A percentile compares a stretch with the other conserved stretches of the same genome.
phyloP scores from a whole-genome alignment of 257 asterid species.

The Ballota nigra region DNA sequence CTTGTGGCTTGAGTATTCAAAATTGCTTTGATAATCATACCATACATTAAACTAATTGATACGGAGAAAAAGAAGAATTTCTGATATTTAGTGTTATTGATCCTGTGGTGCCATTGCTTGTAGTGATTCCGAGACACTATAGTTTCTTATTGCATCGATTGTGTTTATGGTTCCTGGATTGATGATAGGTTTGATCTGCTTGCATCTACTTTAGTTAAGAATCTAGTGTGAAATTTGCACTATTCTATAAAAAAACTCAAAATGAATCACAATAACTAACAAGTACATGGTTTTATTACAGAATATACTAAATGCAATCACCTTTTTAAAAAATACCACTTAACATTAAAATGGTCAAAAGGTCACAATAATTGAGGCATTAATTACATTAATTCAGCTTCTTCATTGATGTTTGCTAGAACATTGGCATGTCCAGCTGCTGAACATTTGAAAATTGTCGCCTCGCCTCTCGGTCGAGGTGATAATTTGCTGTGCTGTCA shows the following conservation, averaged over 20 bases:
- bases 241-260: neutral
- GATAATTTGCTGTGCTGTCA: neutral
- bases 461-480: neutral
- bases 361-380: neutral
- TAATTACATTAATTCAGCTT: neutral
- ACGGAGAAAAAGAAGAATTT: neutral
- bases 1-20: neutral
- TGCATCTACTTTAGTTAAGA: neutral
- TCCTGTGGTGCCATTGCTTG: too few relatives aligned
- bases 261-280: neutral
- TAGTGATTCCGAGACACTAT: too few relatives aligned
- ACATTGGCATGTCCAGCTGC: neutral
- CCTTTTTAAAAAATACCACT: neutral
- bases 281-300: neutral
- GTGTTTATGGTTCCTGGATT: neutral
- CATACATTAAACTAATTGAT: neutral
- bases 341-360: neutral
- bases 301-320: neutral
- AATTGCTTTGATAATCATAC: neutral
- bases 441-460: neutral
- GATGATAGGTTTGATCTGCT: neutral
- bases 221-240: neutral
- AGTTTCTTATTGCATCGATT: neutral
- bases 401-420: neutral
- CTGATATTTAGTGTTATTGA: neutral